A percentile compares a stretch with the other conserved stretches of the same genome.
phyloP scores from a whole-genome alignment of 2,329 filamentous ascomycete genomes.

The Botryotinia convoluta region DNA sequence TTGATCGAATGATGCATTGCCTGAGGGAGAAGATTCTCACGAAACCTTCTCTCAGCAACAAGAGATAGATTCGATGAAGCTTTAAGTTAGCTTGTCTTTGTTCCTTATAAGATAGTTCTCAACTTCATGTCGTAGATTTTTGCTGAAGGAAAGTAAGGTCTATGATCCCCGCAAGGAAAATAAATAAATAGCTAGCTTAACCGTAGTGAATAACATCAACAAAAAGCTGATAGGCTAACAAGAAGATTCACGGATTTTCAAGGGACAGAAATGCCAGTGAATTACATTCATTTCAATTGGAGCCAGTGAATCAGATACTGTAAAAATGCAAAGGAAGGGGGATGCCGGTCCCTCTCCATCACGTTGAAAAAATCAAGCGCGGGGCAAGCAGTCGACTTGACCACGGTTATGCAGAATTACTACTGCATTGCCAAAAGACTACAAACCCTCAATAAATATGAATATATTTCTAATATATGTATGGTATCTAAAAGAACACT shows the following conservation, averaged over 20 bases:
- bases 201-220: too few species aligned
- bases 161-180: background rate
- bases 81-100: background rate
- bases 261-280: background rate
- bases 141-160: background rate
- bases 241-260: background rate
- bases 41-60: background rate
- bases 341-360: background rate
- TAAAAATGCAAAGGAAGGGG: background rate
- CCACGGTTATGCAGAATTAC: background rate
- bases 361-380: background rate
- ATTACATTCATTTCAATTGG: background rate
- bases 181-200: background rate
- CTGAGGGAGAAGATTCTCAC: background rate
- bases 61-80: background rate
- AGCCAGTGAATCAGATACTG: background rate
- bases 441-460: background rate
- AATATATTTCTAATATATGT: background rate
- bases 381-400: background rate
- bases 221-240: background rate
- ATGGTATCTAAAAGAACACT: background rate
- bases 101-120: background rate
- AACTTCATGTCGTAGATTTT: background rate
- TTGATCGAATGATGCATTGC: background rate
- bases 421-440: too few species aligned